Base-by-base conservation (phyloP, 2,329 filamentous ascomycete genomes). In the Curvularia spicifera region DNA sequence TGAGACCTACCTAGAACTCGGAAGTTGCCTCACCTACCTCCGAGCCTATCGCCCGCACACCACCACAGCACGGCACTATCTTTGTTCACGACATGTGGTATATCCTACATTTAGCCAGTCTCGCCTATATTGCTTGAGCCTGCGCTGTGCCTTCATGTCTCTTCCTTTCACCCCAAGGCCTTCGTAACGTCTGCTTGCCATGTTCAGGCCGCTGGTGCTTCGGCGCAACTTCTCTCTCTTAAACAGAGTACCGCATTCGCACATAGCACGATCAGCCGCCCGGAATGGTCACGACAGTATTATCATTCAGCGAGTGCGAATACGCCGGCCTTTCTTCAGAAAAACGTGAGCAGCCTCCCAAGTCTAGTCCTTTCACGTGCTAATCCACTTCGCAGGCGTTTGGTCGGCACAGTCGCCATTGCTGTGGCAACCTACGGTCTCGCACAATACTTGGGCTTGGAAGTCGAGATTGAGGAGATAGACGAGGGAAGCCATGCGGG, bases 241-340 rank as follows among this genome's bases (percentile, higher is more conserved):
- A 56, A 71, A 64, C 48, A 59, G 67, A 47, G 53, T 65, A 8
- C 67, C 68, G 4, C 61, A 66, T 43, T 62, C 71, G 42, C 63
- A 65, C 10, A 59, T 74, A 43, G 58, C 66, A 18, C 67, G 59
- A 22, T 67, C 68, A 9, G 70, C 72, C 8, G 67, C 67, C 15
- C 70, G 71, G 47, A 56, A 73, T 66, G 74, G 73, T 33, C 66
- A 74, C 44, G 67, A 71, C 22, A 66, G 56, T 8, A 64, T 76
- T 45, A 67, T 60, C 9, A 69, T 77, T 46, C 74, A 80, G 58
- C 69, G 72, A 20, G 79, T 82, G 40, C 78, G 76, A 61, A 76
- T 82, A 65, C 67, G 62, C 44, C 69, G 64, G 45, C 78, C 73
- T 20, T 68, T 76, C 35, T 71, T 79, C 48, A 75, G 71, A 15